Evolutionary conservation across 2,329 filamentous ascomycete genomes (phyloP).

Genomic region (Colletotrichum kahawae): DNA sequence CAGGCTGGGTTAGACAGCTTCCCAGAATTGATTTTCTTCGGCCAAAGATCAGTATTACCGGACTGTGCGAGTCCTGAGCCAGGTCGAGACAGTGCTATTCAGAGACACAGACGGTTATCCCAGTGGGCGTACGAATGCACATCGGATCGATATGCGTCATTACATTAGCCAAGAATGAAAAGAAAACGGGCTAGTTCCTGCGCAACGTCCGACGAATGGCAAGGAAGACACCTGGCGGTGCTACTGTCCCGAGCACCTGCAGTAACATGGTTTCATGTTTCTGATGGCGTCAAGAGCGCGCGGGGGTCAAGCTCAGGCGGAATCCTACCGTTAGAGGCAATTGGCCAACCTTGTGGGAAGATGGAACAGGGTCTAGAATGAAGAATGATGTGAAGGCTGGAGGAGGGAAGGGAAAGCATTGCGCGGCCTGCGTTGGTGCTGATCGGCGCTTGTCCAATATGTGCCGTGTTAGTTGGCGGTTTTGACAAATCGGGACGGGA

Average conservation of each 20-base stretch:
- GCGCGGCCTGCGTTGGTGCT: slow-evolving; percentile 15
- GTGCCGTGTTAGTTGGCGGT: slow-evolving; percentile 1
- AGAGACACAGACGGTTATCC: background rate
- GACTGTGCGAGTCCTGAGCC: background rate
- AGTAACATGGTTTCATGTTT: slow-evolving; percentile 16
- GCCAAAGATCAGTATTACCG: background rate
- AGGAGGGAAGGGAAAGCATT: background rate
- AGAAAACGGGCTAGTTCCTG: background rate
- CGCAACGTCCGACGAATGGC: slow-evolving; percentile 1
- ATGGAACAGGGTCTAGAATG: background rate
- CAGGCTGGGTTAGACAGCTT: background rate
- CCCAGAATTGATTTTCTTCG: background rate
- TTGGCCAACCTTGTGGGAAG: background rate
- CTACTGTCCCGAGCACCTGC: background rate
- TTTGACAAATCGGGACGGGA: background rate
- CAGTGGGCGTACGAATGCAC: background rate
- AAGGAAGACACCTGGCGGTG: background rate
- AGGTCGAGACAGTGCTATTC: background rate
- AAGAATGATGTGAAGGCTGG: background rate
- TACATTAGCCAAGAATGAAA: background rate
- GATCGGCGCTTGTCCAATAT: slow-evolving; percentile 1
- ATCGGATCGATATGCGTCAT: slow-evolving; percentile 4
- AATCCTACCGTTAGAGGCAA: background rate
- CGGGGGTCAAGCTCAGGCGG: background rate
- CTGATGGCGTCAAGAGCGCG: slow-evolving; percentile 13